Conservation (phyloP, 805 yeast species). For the Monosporozyma unispora region DNA sequence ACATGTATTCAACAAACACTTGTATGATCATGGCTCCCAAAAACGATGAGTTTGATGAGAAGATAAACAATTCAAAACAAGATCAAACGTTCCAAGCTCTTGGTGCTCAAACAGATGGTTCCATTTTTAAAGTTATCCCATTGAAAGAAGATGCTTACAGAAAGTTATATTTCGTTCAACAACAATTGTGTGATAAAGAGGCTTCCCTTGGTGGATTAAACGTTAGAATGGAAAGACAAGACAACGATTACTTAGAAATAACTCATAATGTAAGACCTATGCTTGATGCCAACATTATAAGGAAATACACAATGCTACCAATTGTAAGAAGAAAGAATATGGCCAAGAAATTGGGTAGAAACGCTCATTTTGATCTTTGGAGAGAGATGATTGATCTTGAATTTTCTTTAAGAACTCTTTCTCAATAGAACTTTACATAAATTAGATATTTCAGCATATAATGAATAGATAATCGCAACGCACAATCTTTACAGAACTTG, state of each 20-base stretch:
- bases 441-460: background rate
- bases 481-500: background rate
- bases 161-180: conserved; percentile 75
- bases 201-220: conserved; percentile 70
- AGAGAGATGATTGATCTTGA: conserved; percentile 55
- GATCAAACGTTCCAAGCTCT: conserved; percentile 44
- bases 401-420: conserved; percentile 30
- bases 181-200: conserved; percentile 74
- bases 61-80: background rate
- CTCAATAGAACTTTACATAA: background rate
- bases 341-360: conserved; percentile 50
- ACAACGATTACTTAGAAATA: conserved; percentile 28
- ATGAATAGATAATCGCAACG: background rate
- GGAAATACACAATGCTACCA: conserved; percentile 44
- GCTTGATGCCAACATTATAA: conserved; percentile 53
- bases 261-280: conserved; percentile 49
- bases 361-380: conserved; percentile 54
- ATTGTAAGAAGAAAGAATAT: conserved; percentile 48
- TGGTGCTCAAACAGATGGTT: conserved; percentile 75
- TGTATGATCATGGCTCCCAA: conserved; percentile 39
- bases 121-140: conserved; percentile 65
- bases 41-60: conserved; percentile 26
- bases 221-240: conserved; percentile 55
- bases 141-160: conserved; percentile 68
- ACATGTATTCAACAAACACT: conserved; percentile 53